A percentile compares a stretch with the other conserved stretches of the same genome.
Conservation (phyloP, 2,329 filamentous ascomycete genomes). For the Pseudogymnoascus sp. region DNA sequence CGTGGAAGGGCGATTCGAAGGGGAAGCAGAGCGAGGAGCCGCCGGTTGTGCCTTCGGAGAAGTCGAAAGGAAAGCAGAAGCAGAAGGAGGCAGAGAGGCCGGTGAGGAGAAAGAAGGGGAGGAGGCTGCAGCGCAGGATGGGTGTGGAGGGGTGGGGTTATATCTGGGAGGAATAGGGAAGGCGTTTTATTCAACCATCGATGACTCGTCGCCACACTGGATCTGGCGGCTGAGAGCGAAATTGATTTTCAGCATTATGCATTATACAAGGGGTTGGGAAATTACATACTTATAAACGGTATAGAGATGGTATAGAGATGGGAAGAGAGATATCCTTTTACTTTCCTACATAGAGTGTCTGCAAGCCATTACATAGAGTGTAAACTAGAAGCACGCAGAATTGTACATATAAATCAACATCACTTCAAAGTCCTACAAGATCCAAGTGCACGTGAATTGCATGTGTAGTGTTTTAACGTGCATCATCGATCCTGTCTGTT, state of each 20-base stretch:
- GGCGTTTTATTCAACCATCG: not conserved
- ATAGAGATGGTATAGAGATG: not conserved
- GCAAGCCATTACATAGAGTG: slow-evolving; percentile 5
- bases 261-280: not conserved
- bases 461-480: not conserved
- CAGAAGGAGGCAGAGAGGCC: not conserved
- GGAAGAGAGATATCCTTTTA: not conserved
- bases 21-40: not conserved
- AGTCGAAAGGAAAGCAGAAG: not conserved
- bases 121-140: slow-evolving; percentile 1
- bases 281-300: not conserved
- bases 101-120: not conserved
- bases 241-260: slow-evolving; percentile 4
- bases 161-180: not conserved
- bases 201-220: not conserved
- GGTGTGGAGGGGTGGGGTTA: not conserved
- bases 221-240: not conserved
- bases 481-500: not conserved
- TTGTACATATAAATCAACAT: not conserved
- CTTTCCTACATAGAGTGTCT: not conserved
- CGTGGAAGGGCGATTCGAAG: not conserved
- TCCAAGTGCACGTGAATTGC: not conserved
- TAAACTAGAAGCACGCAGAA: slow-evolving; percentile 1
- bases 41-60: not conserved
- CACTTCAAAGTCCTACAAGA: not conserved